Base-by-base conservation (phyloP, 2,329 filamentous ascomycete genomes). In the Anthostomella pinea region DNA sequence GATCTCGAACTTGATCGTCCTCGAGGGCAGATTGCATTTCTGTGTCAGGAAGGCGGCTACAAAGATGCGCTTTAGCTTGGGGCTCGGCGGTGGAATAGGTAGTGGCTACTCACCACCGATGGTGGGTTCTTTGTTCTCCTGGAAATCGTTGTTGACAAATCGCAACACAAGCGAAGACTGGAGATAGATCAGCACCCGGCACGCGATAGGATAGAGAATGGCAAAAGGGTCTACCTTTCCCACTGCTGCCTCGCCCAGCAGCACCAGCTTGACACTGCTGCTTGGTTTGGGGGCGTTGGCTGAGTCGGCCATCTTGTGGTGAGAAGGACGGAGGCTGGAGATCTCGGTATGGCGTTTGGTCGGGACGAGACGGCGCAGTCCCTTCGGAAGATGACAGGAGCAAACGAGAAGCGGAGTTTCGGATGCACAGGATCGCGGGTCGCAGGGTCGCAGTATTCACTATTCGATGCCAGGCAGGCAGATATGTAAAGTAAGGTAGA, bases 81-180 rank as follows among this genome's bases (percentile, higher is more conserved):
- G 28, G 38, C 27, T 33, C 19, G 41, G n/a, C n/a, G n/a, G n/a
- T 23, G 25, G 16, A 22, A 33, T 31, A 35, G 34, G 11, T 26
- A 14, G 16, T 37, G 20, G 33, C 14, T 17, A 66, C 76, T 49
- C 77, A 94, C 89, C 89, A 75, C 93, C 93, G 68, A 98, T 98
- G 50, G 93, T 98, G 45, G 93, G 93, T 66, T 98, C 93, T 75
- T 97, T 97, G 70, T 97, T 97, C 70, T 97, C 93, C 73, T 98
- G 93, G 60, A 98, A 98, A 68, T 97, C 91, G 70, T 98, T 93
- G 77, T 97, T 97, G 63, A 98, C 93, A 68, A 98, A 98, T 60
- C 93, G 88, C 62, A 98, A 78, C 47, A 98, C 93, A 41, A 98
- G 82, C 29, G 93, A 98, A 32, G 93, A 97, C 93, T 58, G 43